Base-by-base conservation (phyloP, 352 stramenopile genomes). In the Globisporangium orthogonon region DNA sequence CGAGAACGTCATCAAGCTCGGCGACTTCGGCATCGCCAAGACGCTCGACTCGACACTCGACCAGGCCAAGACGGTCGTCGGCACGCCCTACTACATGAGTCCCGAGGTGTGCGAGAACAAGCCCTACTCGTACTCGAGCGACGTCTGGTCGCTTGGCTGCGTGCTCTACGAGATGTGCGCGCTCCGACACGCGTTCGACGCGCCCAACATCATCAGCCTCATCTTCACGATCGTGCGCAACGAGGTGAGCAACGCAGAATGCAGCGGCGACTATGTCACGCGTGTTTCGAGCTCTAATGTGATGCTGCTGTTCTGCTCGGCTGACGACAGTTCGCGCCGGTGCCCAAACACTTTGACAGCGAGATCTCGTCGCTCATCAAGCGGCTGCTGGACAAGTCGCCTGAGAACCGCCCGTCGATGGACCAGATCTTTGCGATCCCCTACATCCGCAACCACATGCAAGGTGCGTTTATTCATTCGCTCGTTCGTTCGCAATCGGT, bases 41-140 rank as follows among this genome's bases (percentile, higher is more conserved):
- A 89, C 83, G 48, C 64, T 93, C 41, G 74, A 91, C 55, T 90
- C 83, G 18, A 93, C 81, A 7, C 69, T 91, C 51, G 81, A 92
- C 62, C 81, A 97, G 49, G 91, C 91, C 10, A 80, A 81, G 48
- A 98, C 89, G 0, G 82, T 96, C 37, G 87, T 97, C 29, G 92
- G 92, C 29, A 98, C 91, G 18, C 92, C 92, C 0, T 97, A 97
- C 69, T 98, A 97, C 63, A 97, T 97, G 82, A 95, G 84, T 50
- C 91, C 91, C 9, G 92, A 98, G 66, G 87, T 98, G 43, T 97
- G 88, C 61, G 83, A 96, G 71, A 91, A 83, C 71, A 88, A 94
- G 46, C 85, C 89, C 9, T 98, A 98, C 73, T 92, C 88, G 48
- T 94, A 94, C 61, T 76, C 87, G 30, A 96, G 82, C 61, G 94